Evolutionary conservation across 164 flowering plant species (phyloP).

Genomic region (Kalanchoe fedtschenkoi): DNA sequence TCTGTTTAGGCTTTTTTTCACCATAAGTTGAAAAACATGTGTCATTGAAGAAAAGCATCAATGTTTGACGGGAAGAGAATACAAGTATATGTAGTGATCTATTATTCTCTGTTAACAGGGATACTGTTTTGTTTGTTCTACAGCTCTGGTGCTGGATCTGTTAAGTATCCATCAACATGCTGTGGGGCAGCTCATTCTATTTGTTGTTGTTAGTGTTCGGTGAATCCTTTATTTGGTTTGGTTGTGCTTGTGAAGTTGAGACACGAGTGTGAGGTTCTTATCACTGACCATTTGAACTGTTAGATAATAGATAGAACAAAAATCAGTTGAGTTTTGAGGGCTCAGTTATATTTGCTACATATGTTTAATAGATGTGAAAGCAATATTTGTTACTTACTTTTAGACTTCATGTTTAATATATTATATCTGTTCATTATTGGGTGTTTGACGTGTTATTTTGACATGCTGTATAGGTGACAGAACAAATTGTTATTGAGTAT

Average conservation of each 20-base stretch:
- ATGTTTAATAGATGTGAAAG: neutral
- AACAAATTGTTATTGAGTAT: conserved; percentile 69
- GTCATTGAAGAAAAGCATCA: no score
- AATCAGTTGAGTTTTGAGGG: neutral
- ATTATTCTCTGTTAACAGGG: no score
- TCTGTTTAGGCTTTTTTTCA: no score
- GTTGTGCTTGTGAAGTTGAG: neutral
- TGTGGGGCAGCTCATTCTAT: no score
- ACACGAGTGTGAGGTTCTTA: neutral
- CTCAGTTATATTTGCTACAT: neutral
- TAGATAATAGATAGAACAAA: neutral
- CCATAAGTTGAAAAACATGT: no score
- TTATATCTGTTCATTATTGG: neutral
- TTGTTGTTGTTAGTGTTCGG: no score
- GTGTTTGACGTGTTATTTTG: neutral
- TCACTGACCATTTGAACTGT: neutral
- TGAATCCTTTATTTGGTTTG: neutral
- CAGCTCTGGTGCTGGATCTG: no score
- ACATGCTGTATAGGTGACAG: conserved; percentile 10
- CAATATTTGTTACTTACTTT: neutral
- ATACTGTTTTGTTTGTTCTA: no score
- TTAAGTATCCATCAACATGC: no score
- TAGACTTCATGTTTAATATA: neutral
- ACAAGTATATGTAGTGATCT: no score
- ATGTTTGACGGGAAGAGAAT: no score